Base-by-base conservation (phyloP, 345 rosid genomes). In the Punica granatum region DNA sequence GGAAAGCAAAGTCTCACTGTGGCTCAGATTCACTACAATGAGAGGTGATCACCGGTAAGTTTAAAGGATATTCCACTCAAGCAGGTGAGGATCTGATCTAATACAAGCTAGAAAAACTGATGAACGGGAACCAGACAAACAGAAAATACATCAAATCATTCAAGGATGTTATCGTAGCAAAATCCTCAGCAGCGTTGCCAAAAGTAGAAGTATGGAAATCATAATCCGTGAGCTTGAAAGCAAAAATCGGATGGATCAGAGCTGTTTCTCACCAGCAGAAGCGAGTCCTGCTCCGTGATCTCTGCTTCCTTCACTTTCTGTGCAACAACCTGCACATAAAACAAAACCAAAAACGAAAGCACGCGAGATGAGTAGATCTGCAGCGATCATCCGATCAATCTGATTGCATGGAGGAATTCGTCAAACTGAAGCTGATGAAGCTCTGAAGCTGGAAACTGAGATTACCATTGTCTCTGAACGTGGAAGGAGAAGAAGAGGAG, bases 281-380 rank as follows among this genome's bases (percentile, higher is more conserved):
- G 96, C n/a, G 97, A 95, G 77, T 92, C 93, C 83, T 92, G 98
- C 72, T 92, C 97, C 6, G 97, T 92, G 81, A 95, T 92, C 84
- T 90, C 93, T 12, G 98, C 81, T 82, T 95, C 96, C 64, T 88
- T 95, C 68, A 89, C 77, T 71, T 88, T 90, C 82, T 88, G 99
- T 26, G 82, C 88, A 41, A 84, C 80, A 60, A 88, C 98, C 97
- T 95, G 84, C 78, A 64, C 19, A 1, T 46, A 26, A 36, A 70
- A 12, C 60, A 34, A 12, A 46, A 6, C 30, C 0, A 25, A n/a
- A 8, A 5, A 37, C 41, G 11, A 51, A 25, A 51, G 4, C 58
- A n/a, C 30, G 2, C 58, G 1, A 1, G 28, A 51, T 51, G n/a
- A 51, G n/a, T 51, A 25, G 11, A 51, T 51, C 58, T 51, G 58